phyloP scores from a whole-genome alignment of 306 rosid genomes.

The Vigna reflexopilosa region DNA sequence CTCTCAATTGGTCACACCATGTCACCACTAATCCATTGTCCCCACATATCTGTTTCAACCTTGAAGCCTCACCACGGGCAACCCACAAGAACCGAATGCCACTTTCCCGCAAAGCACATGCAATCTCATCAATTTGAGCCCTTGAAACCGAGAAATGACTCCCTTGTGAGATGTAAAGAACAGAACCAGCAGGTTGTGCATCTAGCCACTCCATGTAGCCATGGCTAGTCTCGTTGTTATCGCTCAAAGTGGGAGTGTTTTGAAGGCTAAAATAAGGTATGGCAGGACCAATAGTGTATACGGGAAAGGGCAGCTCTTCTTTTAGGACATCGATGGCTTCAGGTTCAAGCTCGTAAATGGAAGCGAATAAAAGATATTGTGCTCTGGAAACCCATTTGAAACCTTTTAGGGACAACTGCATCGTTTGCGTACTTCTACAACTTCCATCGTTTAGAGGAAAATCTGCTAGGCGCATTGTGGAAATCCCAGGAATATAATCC shows the following conservation, averaged over 20 bases:
- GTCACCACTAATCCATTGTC: slow-evolving; percentile 42
- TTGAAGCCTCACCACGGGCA: slow-evolving; percentile 36
- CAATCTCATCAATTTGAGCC: slow-evolving; percentile 53
- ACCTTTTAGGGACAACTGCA: slow-evolving; percentile 28
- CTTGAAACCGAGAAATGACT: slow-evolving; percentile 49
- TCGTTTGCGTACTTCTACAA: background rate
- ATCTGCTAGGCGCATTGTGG: slow-evolving; percentile 49
- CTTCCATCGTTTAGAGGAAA: slow-evolving; percentile 41
- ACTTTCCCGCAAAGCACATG: slow-evolving; percentile 35
- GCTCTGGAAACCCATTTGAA: slow-evolving; percentile 36
- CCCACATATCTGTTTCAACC: slow-evolving; percentile 44
- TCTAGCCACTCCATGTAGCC: slow-evolving; percentile 56
- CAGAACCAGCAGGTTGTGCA: slow-evolving; percentile 47
- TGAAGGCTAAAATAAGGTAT: slow-evolving; percentile 40
- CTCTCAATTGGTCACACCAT: slow-evolving; percentile 68
- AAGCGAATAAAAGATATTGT: slow-evolving; percentile 49
- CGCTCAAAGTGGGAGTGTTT: background rate
- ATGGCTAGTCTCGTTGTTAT: background rate
- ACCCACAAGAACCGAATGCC: slow-evolving; percentile 48
- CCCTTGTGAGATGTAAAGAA: slow-evolving; percentile 58
- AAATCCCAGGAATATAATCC: slow-evolving; percentile 61
- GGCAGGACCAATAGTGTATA: slow-evolving; percentile 54
- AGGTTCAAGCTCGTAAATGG: slow-evolving; percentile 55
- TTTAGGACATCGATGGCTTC: slow-evolving; percentile 46
- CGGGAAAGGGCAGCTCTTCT: slow-evolving; percentile 33